Conservation (phyloP, 2,329 filamentous ascomycete species). For the Penicillium concentricum region DNA sequence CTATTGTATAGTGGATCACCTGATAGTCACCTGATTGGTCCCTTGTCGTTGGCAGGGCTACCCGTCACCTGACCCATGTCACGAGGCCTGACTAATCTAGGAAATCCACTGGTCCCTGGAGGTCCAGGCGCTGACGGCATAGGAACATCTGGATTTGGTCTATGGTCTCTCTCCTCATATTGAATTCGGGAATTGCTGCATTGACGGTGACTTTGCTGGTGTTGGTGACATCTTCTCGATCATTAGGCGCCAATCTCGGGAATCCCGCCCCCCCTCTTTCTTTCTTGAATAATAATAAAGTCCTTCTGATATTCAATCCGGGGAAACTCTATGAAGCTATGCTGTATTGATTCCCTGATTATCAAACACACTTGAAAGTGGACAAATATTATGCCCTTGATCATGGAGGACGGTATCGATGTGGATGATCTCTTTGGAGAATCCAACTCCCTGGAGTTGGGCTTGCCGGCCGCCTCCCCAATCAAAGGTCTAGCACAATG, state of each 20-base stretch:
- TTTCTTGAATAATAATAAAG: slow-evolving; percentile 5
- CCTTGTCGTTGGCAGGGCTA: slow-evolving; percentile 21
- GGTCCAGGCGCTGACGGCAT: slow-evolving; percentile 8
- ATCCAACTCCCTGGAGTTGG: slow-evolving; percentile 57
- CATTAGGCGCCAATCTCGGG: not conserved
- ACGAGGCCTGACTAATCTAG: slow-evolving; percentile 17
- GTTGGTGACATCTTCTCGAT: not conserved
- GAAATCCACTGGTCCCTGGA: slow-evolving; percentile 6
- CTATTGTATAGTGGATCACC: slow-evolving; percentile 1
- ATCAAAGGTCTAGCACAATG: slow-evolving; percentile 69
- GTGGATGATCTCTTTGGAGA: slow-evolving; percentile 77
- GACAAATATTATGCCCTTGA: slow-evolving; percentile 47
- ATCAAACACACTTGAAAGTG: not conserved
- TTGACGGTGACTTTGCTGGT: not conserved
- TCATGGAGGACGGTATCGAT: slow-evolving; percentile 59
- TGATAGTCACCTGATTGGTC: slow-evolving; percentile 10
- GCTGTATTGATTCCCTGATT: slow-evolving; percentile 11
- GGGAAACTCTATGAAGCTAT: slow-evolving; percentile 10
- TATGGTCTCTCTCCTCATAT: not conserved
- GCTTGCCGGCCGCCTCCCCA: slow-evolving; percentile 51
- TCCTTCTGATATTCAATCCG: not conserved
- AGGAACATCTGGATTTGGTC: slow-evolving; percentile 2
- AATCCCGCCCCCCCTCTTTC: not conserved
- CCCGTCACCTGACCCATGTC: slow-evolving; percentile 14
- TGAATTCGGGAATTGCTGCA: not conserved